These are phyloP conservation scores for Coffea canephora DNA, from an alignment of 257 asterid genomes.

Conservation along the genomic window DNA sequence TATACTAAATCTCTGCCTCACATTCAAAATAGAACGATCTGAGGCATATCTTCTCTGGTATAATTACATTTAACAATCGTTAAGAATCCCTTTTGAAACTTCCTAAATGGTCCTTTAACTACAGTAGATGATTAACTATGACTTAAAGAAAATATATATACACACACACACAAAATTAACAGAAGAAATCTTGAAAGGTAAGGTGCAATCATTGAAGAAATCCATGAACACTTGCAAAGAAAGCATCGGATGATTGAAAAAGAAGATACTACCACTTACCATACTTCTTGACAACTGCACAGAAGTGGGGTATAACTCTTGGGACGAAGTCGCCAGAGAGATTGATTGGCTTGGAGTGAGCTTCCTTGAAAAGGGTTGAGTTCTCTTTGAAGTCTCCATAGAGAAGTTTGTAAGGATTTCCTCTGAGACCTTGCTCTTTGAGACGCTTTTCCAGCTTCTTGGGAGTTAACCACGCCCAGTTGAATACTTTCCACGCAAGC, in stretches of 20 bases:
- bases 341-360: constrained; percentile 31
- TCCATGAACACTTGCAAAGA: background rate
- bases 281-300: constrained; percentile 24
- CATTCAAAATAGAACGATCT: too few relatives aligned
- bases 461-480: constrained; percentile 44
- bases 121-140: too few relatives aligned
- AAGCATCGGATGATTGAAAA: background rate
- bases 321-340: constrained; percentile 37
- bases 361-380: constrained; percentile 11
- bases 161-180: too few relatives aligned
- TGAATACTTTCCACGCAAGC: constrained; percentile 35
- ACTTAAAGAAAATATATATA: too few relatives aligned
- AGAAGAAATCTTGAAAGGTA: background rate
- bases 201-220: background rate
- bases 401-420: constrained; percentile 38
- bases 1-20: too few relatives aligned
- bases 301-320: constrained; percentile 20
- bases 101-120: too few relatives aligned
- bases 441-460: constrained; percentile 36
- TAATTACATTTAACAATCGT: too few relatives aligned
- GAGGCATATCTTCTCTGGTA: too few relatives aligned
- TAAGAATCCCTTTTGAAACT: too few relatives aligned
- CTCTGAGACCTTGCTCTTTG: constrained; percentile 44
- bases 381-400: constrained; percentile 48
- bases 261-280: constrained; percentile 26